Evolutionary conservation across 1,139 yeast genomes (phyloP).

Genomic region (Yamadazyma buinensis): DNA sequence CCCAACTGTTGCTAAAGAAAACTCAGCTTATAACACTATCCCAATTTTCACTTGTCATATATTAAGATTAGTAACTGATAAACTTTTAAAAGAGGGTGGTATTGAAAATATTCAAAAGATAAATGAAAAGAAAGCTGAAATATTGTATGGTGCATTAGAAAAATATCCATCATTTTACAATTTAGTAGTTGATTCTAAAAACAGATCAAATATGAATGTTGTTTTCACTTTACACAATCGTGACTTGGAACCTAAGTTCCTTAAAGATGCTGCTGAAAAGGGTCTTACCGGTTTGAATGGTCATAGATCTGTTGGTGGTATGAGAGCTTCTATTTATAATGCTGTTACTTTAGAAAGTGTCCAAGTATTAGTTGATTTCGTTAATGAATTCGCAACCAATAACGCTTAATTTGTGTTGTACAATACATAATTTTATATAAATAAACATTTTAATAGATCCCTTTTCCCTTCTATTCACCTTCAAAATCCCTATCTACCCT

Average conservation of each 20-base stretch:
- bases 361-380: conserved; percentile 53
- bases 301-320: conserved; percentile 95
- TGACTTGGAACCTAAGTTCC: conserved; percentile 63
- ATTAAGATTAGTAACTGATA: conserved; percentile 70
- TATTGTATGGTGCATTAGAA: conserved; percentile 64
- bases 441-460: too few species aligned
- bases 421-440: background rate
- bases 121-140: conserved; percentile 57
- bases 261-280: conserved; percentile 50
- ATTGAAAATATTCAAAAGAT: conserved; percentile 47
- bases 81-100: conserved; percentile 61
- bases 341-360: conserved; percentile 73
- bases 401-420: background rate
- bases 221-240: conserved; percentile 72
- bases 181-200: conserved; percentile 56
- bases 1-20: conserved; percentile 81
- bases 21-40: conserved; percentile 91
- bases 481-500: background rate
- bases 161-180: conserved; percentile 59
- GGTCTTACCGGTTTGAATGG: conserved; percentile 81
- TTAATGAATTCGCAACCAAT: conserved; percentile 56
- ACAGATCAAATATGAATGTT: conserved; percentile 87
- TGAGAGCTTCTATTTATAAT: conserved; percentile 89
- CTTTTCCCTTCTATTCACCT: background rate
- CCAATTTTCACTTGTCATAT: conserved; percentile 90